These are phyloP conservation scores for Orbilia ellipsospora DNA, from an alignment of 2,329 filamentous ascomycete species.

Conservation along the genomic window DNA sequence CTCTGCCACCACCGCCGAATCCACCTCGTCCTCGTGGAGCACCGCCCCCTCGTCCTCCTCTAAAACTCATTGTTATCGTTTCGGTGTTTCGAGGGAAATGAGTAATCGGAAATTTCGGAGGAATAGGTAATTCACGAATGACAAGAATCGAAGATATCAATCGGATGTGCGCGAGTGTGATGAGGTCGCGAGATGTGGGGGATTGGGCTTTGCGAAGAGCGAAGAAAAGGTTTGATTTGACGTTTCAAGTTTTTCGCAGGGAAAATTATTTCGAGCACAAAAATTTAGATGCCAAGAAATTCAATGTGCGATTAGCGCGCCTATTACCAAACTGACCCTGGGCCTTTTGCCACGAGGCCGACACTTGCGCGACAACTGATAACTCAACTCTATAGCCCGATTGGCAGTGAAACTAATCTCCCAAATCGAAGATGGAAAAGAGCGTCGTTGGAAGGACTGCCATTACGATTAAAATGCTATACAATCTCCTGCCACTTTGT, in stretches of 20 bases:
- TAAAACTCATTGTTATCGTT: constrained; percentile 40
- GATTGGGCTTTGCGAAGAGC: background rate
- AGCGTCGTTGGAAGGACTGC: background rate
- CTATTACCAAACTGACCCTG: background rate
- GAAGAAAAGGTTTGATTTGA: constrained; percentile 7
- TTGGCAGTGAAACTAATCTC: too few species aligned
- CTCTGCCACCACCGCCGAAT: constrained; percentile 44
- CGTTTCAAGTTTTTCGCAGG: constrained; percentile 3
- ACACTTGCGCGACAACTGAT: background rate
- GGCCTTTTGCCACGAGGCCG: background rate
- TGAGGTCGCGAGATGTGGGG: background rate
- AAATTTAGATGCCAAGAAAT: constrained; percentile 35
- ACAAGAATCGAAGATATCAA: background rate
- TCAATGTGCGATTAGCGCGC: constrained; percentile 32
- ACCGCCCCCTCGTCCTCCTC: constrained; percentile 48
- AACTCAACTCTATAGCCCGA: background rate
- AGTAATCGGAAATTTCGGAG: background rate
- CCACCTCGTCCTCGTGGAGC: constrained; percentile 54
- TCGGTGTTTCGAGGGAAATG: constrained; percentile 13
- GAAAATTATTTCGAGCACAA: constrained; percentile 31
- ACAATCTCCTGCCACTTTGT: constrained; percentile 22
- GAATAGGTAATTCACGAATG: background rate
- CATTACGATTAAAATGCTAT: constrained; percentile 29
- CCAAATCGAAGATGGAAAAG: too few species aligned
- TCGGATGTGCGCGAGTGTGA: too few species aligned